Evolutionary conservation across 768 basidiomycete species (phyloP).

Genomic region (Agrocybe praecox): DNA sequence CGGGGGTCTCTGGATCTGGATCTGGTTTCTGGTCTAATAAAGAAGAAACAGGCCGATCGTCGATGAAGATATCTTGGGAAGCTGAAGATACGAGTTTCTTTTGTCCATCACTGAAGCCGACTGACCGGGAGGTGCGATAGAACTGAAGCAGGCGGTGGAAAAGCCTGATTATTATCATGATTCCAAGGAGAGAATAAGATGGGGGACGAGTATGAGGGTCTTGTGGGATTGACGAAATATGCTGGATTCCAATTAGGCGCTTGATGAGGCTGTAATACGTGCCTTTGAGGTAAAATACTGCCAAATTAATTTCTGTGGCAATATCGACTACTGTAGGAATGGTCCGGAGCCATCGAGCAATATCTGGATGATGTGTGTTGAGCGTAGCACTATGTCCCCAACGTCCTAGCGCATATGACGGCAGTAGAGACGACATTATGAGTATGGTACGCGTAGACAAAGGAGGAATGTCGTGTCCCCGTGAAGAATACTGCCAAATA

Average conservation of each 20-base stretch:
- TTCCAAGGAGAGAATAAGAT: slow-evolving; percentile 84
- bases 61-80: slow-evolving; percentile 47
- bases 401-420: slow-evolving; percentile 60
- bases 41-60: slow-evolving; percentile 60
- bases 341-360: slow-evolving; percentile 34
- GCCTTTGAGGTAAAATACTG: slow-evolving; percentile 78
- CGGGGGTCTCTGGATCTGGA: slow-evolving; percentile 51
- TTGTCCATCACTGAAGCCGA: slow-evolving; percentile 30
- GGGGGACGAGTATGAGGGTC: slow-evolving; percentile 76
- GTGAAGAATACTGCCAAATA: slow-evolving; percentile 70
- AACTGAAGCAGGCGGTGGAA: slow-evolving; percentile 58
- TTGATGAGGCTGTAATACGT: slow-evolving; percentile 77
- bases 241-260: slow-evolving; percentile 65
- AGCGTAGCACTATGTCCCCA: slow-evolving; percentile 42
- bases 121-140: slow-evolving; percentile 33
- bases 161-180: slow-evolving; percentile 68
- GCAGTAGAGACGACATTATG: slow-evolving; percentile 67
- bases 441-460: slow-evolving; percentile 49
- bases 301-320: slow-evolving; percentile 72
- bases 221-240: slow-evolving; percentile 73
- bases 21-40: slow-evolving; percentile 60
- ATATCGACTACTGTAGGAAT: slow-evolving; percentile 59
- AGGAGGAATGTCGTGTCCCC: slow-evolving; percentile 40
- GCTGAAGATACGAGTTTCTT: slow-evolving; percentile 10
- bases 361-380: slow-evolving; percentile 34